phyloP scores from a whole-genome alignment of 345 rosid genomes.

The Alliaria petiolata region DNA sequence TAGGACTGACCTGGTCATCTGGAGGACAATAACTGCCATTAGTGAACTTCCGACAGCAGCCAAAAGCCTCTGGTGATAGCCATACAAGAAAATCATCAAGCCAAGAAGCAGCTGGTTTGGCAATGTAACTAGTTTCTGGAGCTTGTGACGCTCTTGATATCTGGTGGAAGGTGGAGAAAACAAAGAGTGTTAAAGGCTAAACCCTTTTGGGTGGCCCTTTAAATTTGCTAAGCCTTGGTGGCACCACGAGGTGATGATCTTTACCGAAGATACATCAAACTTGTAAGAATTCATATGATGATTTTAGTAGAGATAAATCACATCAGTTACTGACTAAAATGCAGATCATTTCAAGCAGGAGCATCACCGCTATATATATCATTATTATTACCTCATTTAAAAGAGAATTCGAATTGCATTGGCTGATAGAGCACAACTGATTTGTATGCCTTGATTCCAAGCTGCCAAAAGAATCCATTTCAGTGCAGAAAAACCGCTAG shows the following conservation, averaged over 20 bases:
- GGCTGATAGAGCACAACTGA: slow-evolving; percentile 89
- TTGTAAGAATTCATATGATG: slow-evolving; percentile 9
- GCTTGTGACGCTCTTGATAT: slow-evolving; percentile 74
- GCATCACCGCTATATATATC: background rate
- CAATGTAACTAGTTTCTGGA: slow-evolving; percentile 85
- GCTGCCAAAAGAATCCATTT: slow-evolving; percentile 45
- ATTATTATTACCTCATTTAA: slow-evolving; percentile 64
- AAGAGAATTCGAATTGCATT: slow-evolving; percentile 80
- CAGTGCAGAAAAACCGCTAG: slow-evolving; percentile 22
- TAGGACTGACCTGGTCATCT: slow-evolving; percentile 78
- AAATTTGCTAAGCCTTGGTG: slow-evolving; percentile 10
- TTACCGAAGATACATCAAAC: slow-evolving; percentile 16
- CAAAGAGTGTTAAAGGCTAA: slow-evolving; percentile 5
- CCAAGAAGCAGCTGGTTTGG: slow-evolving; percentile 99
- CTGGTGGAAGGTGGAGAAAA: slow-evolving; percentile 36
- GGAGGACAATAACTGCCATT: slow-evolving; percentile 90
- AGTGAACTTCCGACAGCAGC: slow-evolving; percentile 84
- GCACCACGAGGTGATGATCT: slow-evolving; percentile 21
- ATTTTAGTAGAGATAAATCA: background rate
- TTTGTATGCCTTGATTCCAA: slow-evolving; percentile 75
- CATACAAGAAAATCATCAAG: slow-evolving; percentile 94
- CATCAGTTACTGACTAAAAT: slow-evolving; percentile 1
- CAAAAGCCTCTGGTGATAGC: slow-evolving; percentile 94
- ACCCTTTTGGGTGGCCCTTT: slow-evolving; percentile 1
- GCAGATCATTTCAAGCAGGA: background rate